Evolutionary conservation across 345 rosid genomes (phyloP), one percentile per base, ranked within the genome.

Genomic region (Bruguiera parviflora): DNA sequence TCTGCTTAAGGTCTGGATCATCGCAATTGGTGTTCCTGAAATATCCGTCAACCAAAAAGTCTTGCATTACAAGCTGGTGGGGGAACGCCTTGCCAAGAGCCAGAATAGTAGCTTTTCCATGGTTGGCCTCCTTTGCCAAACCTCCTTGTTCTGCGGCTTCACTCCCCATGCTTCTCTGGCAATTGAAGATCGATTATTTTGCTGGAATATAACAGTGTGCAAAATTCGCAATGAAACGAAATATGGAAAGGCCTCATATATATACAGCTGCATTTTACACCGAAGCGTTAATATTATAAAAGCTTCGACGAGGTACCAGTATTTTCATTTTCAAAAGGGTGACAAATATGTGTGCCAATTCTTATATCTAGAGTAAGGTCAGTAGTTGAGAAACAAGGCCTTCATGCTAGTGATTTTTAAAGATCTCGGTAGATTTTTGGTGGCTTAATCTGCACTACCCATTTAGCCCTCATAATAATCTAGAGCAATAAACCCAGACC

Each of bases 21-120:
- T 95, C 85, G 39, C 99, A 92, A 37, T 87, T 95, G 83, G 97
- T 95, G 85, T 81, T 84, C 81, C 69, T 86, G 82, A 95, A 92
- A 74, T 89, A 92, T 19, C 96, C 98, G 75, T 95, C 97, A 62
- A 95, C 98, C 55, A 95, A 86, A 63, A 82, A 89, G 63, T 90
- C 98, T 72, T 95, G 99, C 94, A 92, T 89, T 52, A 92, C 94
- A 35, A 95, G 97, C 85, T 95, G 99, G 77, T 84, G 84, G 68
- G 99, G 99, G 75, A 95, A 95, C 37, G 98, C 99, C 83, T 92
- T 91, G 61, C 97, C 96, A 1, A 89, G 79, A 37, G 96, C 88
- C 78, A 93, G 83, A 71, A 93, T 89, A 25, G 96, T 83, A 3
- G 98, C 98, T 81, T 88, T 92, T 8, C 96, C 88, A 1, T 78